phyloP scores from a whole-genome alignment of 371 early-diverging fungal species.

The Circinella umbellata region DNA sequence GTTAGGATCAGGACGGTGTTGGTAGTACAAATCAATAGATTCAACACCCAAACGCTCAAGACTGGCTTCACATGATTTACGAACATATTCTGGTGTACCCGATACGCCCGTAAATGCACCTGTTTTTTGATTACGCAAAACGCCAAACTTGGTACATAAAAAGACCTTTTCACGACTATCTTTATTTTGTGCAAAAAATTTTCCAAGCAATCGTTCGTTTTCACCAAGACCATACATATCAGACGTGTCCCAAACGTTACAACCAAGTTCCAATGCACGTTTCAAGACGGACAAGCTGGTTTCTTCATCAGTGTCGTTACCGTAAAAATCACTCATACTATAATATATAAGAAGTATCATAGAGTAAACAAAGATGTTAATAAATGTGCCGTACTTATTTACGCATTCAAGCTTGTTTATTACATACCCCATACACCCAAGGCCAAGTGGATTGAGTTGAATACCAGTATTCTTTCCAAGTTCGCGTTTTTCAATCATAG shows the following conservation, averaged over 20 bases:
- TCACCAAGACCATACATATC: constrained; percentile 30
- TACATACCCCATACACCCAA: no score
- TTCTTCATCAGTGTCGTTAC: constrained; percentile 14
- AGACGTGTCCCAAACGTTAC: constrained; percentile 36
- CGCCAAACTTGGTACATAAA: constrained; percentile 49
- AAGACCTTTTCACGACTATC: constrained; percentile 47
- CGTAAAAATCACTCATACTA: constrained; percentile 34
- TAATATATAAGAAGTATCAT: neutral
- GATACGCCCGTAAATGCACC: constrained; percentile 21
- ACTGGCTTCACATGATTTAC: constrained; percentile 42
- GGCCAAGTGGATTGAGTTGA: no score
- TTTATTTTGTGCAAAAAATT: constrained; percentile 34
- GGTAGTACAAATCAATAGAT: constrained; percentile 63
- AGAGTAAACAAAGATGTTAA: no score
- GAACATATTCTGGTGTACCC: constrained; percentile 58
- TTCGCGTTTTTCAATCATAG: no score
- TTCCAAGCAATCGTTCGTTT: constrained; percentile 45
- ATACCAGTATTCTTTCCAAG: no score
- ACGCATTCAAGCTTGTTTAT: no score
- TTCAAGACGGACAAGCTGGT: constrained; percentile 37
- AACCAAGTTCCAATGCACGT: constrained; percentile 31
- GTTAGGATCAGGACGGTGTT: constrained; percentile 59
- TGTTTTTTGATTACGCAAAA: constrained; percentile 24
- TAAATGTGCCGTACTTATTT: no score
- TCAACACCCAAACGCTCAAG: constrained; percentile 52